Base-by-base conservation (phyloP, 2,329 filamentous ascomycete genomes). In the Microdochium bolleyi region DNA sequence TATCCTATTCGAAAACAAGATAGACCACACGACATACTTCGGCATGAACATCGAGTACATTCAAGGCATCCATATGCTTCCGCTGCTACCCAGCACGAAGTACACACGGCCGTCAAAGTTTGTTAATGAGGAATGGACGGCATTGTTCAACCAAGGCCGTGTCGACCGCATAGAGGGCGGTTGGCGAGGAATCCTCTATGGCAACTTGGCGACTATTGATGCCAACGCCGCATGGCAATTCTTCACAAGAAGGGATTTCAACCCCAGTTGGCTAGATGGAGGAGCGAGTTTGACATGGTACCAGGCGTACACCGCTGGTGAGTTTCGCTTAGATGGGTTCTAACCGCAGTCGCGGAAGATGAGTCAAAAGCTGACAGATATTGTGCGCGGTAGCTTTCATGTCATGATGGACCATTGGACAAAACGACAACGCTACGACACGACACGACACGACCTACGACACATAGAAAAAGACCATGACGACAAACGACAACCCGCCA, bases 21-120 rank as follows among this genome's bases (percentile, higher is more conserved):
- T 91, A 52, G 89, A 97, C 67, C 90, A 96, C 69, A 87, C 88
- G 3, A 96, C 92, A 1, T 96, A 90, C 71, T 96, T 96, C 62
- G 89, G 89, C 48, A 67, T 73, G 50, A 82, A 85, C 53, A 78
- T 82, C 13, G 86, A 92, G 68, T 89, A 83, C 60, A 80, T 95
- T 55, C 73, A 82, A 62, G 87, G 88, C 54, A 88, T 88, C 56
- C 85, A 89, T 69, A 88, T 89, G 84, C 71, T 88, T 24, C 86
- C 86, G 5, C 67, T 87, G 25, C 73, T 81, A 48, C 83, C 86
- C 1, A 63, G 68, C 52, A 86, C 86, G 1, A 75, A 84, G 4
- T 81, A 88, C 54, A 82, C 84, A 4, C 83, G 94, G 21, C 78
- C 76, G 1, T 68, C 73, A 24, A 70, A 75, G 1, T 96, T 96